Base-by-base conservation (phyloP, 495 filamentous ascomycete genomes). In the Hypomontagnella submonticulosa region DNA sequence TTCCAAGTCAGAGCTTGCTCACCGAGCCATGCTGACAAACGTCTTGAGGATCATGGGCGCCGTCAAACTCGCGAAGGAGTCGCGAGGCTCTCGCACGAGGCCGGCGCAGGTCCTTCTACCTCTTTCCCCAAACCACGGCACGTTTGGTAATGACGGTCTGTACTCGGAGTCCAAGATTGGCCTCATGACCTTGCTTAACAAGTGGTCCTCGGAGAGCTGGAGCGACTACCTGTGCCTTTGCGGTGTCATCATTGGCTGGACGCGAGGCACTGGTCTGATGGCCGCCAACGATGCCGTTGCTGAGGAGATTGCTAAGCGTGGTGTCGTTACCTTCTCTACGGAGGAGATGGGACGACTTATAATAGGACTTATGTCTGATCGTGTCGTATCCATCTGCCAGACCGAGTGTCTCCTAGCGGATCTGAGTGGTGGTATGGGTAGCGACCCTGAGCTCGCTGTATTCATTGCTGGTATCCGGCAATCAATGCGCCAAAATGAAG, bases 261-360 rank as follows among this genome's bases (percentile, higher is more conserved):
- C 95, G 61, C 93, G 95, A 77, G 95, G 95, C 47, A 99, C 95
- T 53, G 95, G 95, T 64, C 83, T 99, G 63, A 99, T 99, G 95
- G 89, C 89, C 67, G 93, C 90, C 62, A 99, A 99, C 82, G 97
- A 99, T 75, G 86, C 95, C 71, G 90, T 97, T 61, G 95, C 95
- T 9, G 92, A 97, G 73, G 94, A 93, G 46, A 89, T 99, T 50
- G 92, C 97, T 77, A 90, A 89, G 68, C 92, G 93, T 70, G 95
- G 95, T 70, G 92, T 97, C 8, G 89, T 92, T 63, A 99, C 95
- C 1, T 99, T 99, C 80, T 97, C 93, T 12, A 93, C 97, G 79
- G 91, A 94, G 71, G 95, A 99, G 78, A 99, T 99, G 95, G 95
- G 93, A 4, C 96, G 96, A 83, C 97, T 97, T 76, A 79, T 99